Percentiles rank a stretch among this genome's conserved stretches.
phyloP scores from a whole-genome alignment of 179 eudicot genomes.

The Vitellaria paradoxa region DNA sequence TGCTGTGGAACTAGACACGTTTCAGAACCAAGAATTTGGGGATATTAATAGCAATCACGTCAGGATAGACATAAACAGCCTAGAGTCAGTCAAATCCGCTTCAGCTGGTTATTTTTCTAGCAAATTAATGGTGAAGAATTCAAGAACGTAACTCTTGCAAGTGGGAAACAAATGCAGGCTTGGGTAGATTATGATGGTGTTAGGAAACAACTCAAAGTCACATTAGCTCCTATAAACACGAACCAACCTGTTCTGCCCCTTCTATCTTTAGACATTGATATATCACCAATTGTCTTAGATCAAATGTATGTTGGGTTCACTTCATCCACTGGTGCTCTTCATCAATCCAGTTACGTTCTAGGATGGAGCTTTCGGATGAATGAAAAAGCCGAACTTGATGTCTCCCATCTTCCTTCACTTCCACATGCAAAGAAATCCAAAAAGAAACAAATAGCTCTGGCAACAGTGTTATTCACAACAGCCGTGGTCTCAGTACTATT shows the following conservation, averaged over 20 bases:
- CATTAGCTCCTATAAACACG: constrained; percentile 19
- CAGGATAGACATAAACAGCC: constrained; percentile 26
- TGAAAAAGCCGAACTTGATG: constrained; percentile 21
- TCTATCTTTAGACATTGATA: constrained; percentile 13
- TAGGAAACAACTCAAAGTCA: constrained; percentile 14
- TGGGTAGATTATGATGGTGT: constrained; percentile 32
- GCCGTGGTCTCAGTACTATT: neutral
- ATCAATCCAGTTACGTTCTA: constrained; percentile 19
- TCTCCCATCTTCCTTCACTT: constrained; percentile 21
- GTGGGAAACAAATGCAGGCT: constrained; percentile 14
- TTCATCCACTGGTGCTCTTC: constrained; percentile 21
- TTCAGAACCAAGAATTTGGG: constrained; percentile 2
- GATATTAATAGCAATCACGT: constrained; percentile 26
- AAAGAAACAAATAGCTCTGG: constrained; percentile 5
- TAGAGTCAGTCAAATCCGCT: neutral
- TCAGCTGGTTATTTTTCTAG: constrained; percentile 21
- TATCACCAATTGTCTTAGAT: constrained; percentile 17
- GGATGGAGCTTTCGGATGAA: constrained; percentile 39
- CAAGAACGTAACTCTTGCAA: constrained; percentile 7
- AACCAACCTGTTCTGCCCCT: constrained; percentile 19
- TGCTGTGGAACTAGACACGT: constrained; percentile 31
- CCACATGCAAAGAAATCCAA: constrained; percentile 15
- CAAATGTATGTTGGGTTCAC: constrained; percentile 36
- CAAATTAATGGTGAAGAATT: neutral
- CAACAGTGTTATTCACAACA: constrained; percentile 17